Conservation (phyloP, 2,329 filamentous ascomycete genomes). For the Colletotrichum sp. region DNA sequence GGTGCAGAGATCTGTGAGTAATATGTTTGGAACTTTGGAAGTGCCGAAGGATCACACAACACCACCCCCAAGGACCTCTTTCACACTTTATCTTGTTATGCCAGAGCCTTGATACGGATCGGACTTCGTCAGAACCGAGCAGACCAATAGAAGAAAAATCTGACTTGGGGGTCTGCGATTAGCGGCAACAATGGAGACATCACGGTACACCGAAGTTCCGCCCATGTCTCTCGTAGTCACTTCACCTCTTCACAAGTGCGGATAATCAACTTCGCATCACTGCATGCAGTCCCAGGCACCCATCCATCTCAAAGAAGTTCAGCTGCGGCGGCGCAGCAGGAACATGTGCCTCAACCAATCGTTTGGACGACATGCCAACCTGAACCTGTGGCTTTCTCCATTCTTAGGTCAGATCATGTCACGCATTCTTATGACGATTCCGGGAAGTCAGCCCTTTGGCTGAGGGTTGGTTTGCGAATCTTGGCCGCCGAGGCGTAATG, state of each 20-base stretch:
- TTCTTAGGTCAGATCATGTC: background rate
- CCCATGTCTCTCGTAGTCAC: background rate
- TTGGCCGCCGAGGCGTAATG: background rate
- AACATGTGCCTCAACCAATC: background rate
- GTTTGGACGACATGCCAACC: background rate
- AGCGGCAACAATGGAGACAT: background rate
- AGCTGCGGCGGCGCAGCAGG: constrained; percentile 2
- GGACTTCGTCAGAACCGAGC: background rate
- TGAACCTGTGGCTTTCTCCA: background rate
- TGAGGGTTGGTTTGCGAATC: background rate
- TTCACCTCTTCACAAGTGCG: background rate
- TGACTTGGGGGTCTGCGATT: background rate
- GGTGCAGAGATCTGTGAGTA: background rate
- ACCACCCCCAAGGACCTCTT: background rate
- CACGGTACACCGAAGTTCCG: background rate
- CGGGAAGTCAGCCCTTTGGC: background rate
- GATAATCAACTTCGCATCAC: background rate
- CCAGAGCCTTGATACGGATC: background rate
- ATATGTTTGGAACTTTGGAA: background rate
- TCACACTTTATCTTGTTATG: background rate
- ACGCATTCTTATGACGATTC: background rate
- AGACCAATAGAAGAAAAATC: background rate
- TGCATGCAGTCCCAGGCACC: background rate
- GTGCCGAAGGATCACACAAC: background rate
- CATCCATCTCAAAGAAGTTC: background rate